Percentiles rank a stretch among this genome's conserved stretches.
These are phyloP conservation scores for Albifimbria verrucaria DNA, from an alignment of 2,329 filamentous ascomycete genomes.

Conservation along the genomic window DNA sequence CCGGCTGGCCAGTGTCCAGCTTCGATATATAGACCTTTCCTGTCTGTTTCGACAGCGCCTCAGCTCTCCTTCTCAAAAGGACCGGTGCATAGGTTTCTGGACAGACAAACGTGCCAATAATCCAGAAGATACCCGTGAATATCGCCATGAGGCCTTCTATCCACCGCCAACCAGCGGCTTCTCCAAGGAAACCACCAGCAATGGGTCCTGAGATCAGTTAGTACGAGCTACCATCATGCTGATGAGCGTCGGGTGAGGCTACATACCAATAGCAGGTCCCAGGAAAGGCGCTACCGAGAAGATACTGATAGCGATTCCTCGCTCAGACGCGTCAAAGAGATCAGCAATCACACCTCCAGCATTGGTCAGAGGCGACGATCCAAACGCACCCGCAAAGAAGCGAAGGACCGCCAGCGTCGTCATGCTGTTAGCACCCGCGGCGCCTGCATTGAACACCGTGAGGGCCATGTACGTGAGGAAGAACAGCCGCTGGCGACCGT, in stretches of 20 bases:
- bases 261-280: slow-evolving; percentile 51
- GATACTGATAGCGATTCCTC: slow-evolving; percentile 55
- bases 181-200: slow-evolving; percentile 59
- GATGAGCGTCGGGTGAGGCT: background rate
- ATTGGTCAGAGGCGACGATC: slow-evolving; percentile 60
- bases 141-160: slow-evolving; percentile 60
- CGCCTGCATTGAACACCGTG: slow-evolving; percentile 59
- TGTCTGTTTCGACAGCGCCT: slow-evolving; percentile 45
- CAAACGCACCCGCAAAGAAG: slow-evolving; percentile 65
- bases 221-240: background rate
- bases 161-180: slow-evolving; percentile 62
- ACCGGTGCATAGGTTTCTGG: slow-evolving; percentile 61
- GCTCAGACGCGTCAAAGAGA: slow-evolving; percentile 52
- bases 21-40: slow-evolving; percentile 55
- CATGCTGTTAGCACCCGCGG: slow-evolving; percentile 55
- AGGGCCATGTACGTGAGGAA: slow-evolving; percentile 55
- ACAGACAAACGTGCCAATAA: slow-evolving; percentile 45
- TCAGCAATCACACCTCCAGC: slow-evolving; percentile 62
- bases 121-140: slow-evolving; percentile 58
- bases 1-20: slow-evolving; percentile 40
- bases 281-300: slow-evolving; percentile 64
- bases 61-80: slow-evolving; percentile 50
- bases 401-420: slow-evolving; percentile 61
- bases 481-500: slow-evolving; percentile 58
- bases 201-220: slow-evolving; percentile 46